Evolutionary conservation across 2,329 filamentous ascomycete genomes (phyloP), one percentile per base, ranked within the genome.

Genomic region (Tolypocladium cylindrosporum): DNA sequence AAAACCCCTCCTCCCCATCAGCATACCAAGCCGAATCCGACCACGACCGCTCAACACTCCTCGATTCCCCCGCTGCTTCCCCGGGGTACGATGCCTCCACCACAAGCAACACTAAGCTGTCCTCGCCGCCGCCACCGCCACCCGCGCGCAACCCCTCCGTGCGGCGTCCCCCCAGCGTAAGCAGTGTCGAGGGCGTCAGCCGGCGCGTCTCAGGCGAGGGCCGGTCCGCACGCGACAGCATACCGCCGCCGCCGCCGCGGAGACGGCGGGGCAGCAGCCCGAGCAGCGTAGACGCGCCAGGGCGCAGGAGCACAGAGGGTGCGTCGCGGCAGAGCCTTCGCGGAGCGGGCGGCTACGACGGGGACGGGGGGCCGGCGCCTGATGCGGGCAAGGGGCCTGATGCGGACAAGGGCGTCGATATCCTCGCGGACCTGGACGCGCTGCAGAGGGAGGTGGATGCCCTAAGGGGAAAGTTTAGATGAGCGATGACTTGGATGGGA

Each of bases 401-500:
- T 56, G 11, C 65, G 21, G 68, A 72, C 64, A 67, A 76, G 67
- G 68, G 75, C 58, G 62, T 74, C 48, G 82, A 89, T 66, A 90
- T 92, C 59, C 71, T 93, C 63, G 87, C 87, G 1, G 88, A 92
- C 68, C 72, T 93, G 57, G 81, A 83, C 53, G 84, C 85, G 27
- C 72, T 93, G 61, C 88, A 90, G 71, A 81, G 81, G 67, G 89
- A 93, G 67, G 88, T 93, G 43, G 88, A 93, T 71, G 87, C 83
- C 4, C 66, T 88, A 51, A 66, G 72, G 56, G 72, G 71, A 24
- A 68, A 71, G 63, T 41, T 71, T 51, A 60, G 60, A 36, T 70
- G 63, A 69, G 4, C n/a, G 24, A 27, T 51, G 31, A 54, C 40
- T 39, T 27, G 52, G 56, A 57, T 42, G 40, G 82, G 19, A 86